Evolutionary conservation across 208 protist species (phyloP), one percentile per base, ranked within the genome.

Genomic region (Porcisia hertigi): DNA sequence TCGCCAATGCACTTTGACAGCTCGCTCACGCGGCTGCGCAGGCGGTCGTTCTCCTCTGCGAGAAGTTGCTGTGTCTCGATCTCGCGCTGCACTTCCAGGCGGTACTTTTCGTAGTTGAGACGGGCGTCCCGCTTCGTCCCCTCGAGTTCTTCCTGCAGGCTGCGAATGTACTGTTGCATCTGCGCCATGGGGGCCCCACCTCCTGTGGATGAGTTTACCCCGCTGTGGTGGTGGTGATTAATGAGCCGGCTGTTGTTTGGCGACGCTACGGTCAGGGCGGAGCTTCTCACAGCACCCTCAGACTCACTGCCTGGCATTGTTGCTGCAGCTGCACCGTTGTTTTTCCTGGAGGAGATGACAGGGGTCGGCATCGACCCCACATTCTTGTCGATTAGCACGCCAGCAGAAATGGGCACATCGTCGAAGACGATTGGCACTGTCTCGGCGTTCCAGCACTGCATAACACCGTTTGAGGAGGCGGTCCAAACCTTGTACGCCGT

Each of bases 401-500:
- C 30, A 30, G 14, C 16, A 5, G 67, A 60, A 39, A 82, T 53
- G 25, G 65, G 59, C 30, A 82, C 43, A 25, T 76, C 74, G 45
- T 91, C 80, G 54, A 94, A 90, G 49, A 93, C 60, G 34, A 94
- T 85, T 6, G 93, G 88, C 36, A 86, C 74, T 41, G 91, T 91
- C 70, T 97, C 91, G 18, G 88, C 93, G 76, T 94, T 94, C 89
- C 90, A 97, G 86, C 91, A 95, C 79, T 95, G 91, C 69, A 95
- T 78, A 11, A 90, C 69, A 43, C 93, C 93, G 59, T 75, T 85
- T 45, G 88, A 85, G 12, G 83, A 81, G 3, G 87, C 78, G 16
- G 87, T 92, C 90, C 93, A 97, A 39, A 95, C 86, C 62, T 91
- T 90, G 82, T 90, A 95, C n/a, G 83, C 79, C 5, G 82, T 82